These are phyloP conservation scores for Hypoxylon subgilvum DNA, from an alignment of 495 filamentous ascomycete genomes.

Conservation along the genomic window DNA sequence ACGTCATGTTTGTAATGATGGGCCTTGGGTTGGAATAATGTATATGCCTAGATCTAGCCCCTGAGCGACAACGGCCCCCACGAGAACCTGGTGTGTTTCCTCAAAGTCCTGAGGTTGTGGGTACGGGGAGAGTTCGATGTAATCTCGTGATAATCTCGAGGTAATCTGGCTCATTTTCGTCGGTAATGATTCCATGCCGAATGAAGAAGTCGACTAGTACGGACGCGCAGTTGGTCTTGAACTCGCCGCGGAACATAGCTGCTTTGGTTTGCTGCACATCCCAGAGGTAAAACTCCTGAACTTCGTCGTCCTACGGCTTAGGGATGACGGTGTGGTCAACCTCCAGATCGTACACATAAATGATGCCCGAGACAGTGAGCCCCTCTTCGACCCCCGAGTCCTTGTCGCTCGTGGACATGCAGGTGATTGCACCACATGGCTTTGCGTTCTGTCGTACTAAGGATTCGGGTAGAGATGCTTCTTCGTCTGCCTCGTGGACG, in stretches of 20 bases:
- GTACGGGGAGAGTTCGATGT: conserved; percentile 48
- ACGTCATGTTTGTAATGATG: no score
- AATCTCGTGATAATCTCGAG: conserved; percentile 72
- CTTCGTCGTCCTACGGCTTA: conserved; percentile 74
- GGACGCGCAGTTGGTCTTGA: conserved; percentile 82
- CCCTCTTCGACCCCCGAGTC: conserved; percentile 74
- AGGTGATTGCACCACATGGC: conserved; percentile 68
- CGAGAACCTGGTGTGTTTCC: background rate
- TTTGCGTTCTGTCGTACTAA: conserved; percentile 61
- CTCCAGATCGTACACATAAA: conserved; percentile 80
- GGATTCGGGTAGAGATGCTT: conserved; percentile 70
- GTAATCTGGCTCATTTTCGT: conserved; percentile 75
- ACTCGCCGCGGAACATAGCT: conserved; percentile 66
- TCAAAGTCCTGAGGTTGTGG: background rate
- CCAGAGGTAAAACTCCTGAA: conserved; percentile 74
- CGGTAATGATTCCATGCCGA: conserved; percentile 73
- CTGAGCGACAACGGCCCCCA: background rate
- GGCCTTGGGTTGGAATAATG: no score
- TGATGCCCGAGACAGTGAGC: conserved; percentile 73
- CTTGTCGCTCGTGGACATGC: conserved; percentile 68
- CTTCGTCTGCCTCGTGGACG: conserved; percentile 74
- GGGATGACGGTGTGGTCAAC: conserved; percentile 64
- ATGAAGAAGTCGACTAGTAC: conserved; percentile 82
- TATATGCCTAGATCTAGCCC: no score
- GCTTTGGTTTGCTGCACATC: conserved; percentile 66